Conservation (phyloP, 495 filamentous ascomycete genomes). For the Lasiosphaeris hirsuta region DNA sequence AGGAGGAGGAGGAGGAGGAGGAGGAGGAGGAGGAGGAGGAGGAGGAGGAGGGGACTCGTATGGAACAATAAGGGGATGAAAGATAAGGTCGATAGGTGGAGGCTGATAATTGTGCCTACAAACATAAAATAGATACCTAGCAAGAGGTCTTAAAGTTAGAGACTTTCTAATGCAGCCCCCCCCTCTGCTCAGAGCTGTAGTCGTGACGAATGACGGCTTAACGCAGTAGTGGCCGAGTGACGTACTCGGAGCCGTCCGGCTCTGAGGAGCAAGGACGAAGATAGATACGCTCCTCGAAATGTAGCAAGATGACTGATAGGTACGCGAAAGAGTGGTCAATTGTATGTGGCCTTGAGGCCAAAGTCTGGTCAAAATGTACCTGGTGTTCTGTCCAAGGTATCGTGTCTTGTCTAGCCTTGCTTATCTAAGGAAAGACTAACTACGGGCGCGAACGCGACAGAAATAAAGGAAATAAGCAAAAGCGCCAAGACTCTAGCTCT, state of each 20-base stretch:
- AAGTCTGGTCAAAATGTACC: constrained; percentile 4
- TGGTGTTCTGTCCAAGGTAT: constrained; percentile 2
- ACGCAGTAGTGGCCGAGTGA: neutral
- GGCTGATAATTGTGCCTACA: neutral
- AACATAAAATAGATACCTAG: neutral
- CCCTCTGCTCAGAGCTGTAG: neutral
- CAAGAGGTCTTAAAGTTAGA: neutral
- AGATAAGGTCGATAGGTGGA: neutral
- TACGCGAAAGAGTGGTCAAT: neutral
- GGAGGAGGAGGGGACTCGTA: too few relatives aligned
- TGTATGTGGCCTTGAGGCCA: constrained; percentile 1
- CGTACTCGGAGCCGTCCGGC: neutral
- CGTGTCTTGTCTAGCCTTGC: neutral
- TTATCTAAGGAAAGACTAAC: constrained; percentile 1
- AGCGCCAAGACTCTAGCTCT: neutral
- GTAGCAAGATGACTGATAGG: neutral
- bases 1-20: too few relatives aligned
- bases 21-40: too few relatives aligned
- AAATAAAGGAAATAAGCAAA: neutral
- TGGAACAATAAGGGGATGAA: too few relatives aligned
- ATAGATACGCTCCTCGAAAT: neutral
- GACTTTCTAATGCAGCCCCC: neutral
- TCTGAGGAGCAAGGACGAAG: constrained; percentile 1
- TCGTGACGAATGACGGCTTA: neutral
- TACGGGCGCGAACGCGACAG: neutral